Base-by-base conservation (phyloP, 176 grass and related monocot species). In the Poa annua region DNA sequence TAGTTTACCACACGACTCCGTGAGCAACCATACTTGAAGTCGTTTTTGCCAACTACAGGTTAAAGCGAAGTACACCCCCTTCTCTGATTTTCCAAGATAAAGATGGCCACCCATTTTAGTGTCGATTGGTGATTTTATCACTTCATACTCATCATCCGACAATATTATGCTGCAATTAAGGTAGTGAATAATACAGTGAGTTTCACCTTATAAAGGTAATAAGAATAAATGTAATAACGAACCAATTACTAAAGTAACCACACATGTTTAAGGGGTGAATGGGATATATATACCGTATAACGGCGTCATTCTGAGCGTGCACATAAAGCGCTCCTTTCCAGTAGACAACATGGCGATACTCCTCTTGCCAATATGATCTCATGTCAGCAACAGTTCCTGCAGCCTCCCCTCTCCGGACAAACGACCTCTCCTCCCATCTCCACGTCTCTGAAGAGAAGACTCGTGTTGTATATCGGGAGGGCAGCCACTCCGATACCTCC, bases 121-220 rank as follows among this genome's bases (percentile, higher is more conserved):
- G 3, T 3, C 64, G 14, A 6, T 15, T 24, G 68, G 68, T 4
- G 41, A 25, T 48, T 45, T 71, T 14, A 71, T 45, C 20, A 16
- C 41, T 26, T 47, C 39, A 4, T 71, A 71, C 41, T 6, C 12
- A 15, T n/a, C n/a, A 14, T 71, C 41, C 0, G 68, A 15, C 11
- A 71, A 71, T 0, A 12, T 48, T 71, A 71, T 25, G 39, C 68
- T 71, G 68, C 66, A 70, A n/a, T n/a, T n/a, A n/a, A 70, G 35
- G 3, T 36, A 36, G 35, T 36, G 35, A n/a, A n/a, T n/a, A n/a
- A n/a, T n/a, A n/a, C n/a, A n/a, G n/a, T n/a, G n/a, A n/a, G n/a
- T n/a, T n/a, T n/a, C n/a, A n/a, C n/a, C n/a, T n/a, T n/a, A n/a
- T n/a, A n/a, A n/a, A n/a, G n/a, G n/a, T n/a, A n/a, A n/a, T n/a